These are phyloP conservation scores for Aureobasidium sp. DNA, from an alignment of 2,329 filamentous ascomycete genomes.

Conservation along the genomic window DNA sequence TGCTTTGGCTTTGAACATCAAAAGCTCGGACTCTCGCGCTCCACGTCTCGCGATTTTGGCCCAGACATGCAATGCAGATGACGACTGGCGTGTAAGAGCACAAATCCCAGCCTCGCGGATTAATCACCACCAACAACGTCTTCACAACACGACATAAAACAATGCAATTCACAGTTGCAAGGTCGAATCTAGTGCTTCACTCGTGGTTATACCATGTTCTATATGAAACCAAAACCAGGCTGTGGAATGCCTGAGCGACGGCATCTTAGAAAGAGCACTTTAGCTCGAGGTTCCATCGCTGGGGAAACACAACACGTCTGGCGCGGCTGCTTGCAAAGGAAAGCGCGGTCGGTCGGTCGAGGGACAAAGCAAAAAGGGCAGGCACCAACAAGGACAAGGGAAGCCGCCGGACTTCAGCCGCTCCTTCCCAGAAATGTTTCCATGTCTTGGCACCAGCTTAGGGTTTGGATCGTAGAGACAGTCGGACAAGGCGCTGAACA, in stretches of 20 bases:
- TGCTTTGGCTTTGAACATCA: conserved; percentile 13
- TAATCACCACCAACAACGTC: not conserved
- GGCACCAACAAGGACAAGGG: not conserved
- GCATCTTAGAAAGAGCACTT: not conserved
- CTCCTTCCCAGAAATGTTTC: conserved; percentile 1
- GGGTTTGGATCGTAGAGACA: not conserved
- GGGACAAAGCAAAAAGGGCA: not conserved
- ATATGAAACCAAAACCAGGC: not conserved
- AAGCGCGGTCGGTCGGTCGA: not conserved
- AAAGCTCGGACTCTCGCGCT: conserved; percentile 9
- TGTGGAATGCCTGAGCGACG: not conserved
- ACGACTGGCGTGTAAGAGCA: not conserved
- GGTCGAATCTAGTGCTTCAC: not conserved
- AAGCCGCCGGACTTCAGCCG: not conserved
- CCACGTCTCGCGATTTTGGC: conserved; percentile 7
- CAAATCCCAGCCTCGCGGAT: conserved; percentile 4
- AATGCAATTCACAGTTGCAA: not conserved
- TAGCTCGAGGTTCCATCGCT: conserved; percentile 3
- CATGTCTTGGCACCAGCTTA: conserved; percentile 1
- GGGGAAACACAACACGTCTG: not conserved
- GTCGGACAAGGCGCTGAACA: not conserved
- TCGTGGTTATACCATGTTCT: not conserved
- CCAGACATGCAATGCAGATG: conserved; percentile 1
- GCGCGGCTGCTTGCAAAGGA: not conserved
- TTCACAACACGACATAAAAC: conserved; percentile 9